phyloP scores from a whole-genome alignment of 176 grass and related monocot species.

The Musa schizocarpa region DNA sequence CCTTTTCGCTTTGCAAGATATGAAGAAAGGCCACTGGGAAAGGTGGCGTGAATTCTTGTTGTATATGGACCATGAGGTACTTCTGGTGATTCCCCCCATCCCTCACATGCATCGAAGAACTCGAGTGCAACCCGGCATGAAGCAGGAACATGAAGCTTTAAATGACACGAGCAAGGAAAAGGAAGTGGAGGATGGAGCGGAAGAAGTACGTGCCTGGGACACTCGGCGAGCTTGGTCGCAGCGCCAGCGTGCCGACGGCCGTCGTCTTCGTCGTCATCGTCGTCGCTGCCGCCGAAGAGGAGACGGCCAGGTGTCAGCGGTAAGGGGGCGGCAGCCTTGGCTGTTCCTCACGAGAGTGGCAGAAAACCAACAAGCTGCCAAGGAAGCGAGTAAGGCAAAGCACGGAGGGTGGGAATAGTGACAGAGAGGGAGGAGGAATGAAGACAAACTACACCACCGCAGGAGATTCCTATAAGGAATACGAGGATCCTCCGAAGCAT shows the following conservation, averaged over 20 bases:
- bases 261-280: not conserved
- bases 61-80: no score
- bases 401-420: not conserved
- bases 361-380: not conserved
- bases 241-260: not conserved
- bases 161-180: no score
- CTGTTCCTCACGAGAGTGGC: not conserved
- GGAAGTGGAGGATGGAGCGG: not conserved
- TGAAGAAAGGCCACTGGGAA: no score
- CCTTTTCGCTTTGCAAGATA: not conserved
- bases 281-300: not conserved
- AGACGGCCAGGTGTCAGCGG: not conserved
- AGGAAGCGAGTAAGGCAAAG: not conserved
- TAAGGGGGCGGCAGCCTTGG: not conserved
- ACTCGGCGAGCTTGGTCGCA: not conserved
- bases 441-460: not conserved
- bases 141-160: no score
- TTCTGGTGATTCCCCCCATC: no score
- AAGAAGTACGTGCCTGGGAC: not conserved
- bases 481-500: not conserved
- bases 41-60: no score
- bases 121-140: no score
- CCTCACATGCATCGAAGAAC: no score
- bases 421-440: not conserved
- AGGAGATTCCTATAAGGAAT: not conserved